phyloP scores from a whole-genome alignment of 306 rosid genomes.

The Sindora glabra region DNA sequence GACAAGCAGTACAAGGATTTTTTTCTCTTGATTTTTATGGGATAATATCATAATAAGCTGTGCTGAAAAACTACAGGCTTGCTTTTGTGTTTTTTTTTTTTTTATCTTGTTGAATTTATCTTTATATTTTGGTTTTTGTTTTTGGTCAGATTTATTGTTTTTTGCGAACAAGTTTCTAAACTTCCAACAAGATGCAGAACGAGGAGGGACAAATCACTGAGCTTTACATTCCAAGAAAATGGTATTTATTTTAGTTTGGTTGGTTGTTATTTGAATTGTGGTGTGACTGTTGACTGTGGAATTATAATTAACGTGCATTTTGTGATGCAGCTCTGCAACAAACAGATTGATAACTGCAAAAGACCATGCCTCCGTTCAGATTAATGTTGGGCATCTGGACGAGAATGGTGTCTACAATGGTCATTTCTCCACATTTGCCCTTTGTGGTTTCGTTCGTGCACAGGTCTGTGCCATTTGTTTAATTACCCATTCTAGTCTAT shows the following conservation, averaged over 20 bases:
- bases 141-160: too few relatives aligned
- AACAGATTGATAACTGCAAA: conserved; percentile 67
- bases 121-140: too few relatives aligned
- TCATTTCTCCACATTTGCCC: conserved; percentile 62
- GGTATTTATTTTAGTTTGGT: conserved; percentile 17
- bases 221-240: conserved; percentile 64
- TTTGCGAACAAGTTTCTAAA: too few relatives aligned
- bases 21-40: too few relatives aligned
- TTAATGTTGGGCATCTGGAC: conserved; percentile 69
- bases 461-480: conserved; percentile 34
- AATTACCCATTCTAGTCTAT: not conserved
- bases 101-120: too few relatives aligned
- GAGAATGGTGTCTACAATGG: conserved; percentile 66
- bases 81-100: too few relatives aligned
- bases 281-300: not conserved
- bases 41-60: too few relatives aligned
- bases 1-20: too few relatives aligned
- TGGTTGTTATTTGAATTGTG: not conserved
- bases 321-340: conserved; percentile 62
- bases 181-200: conserved; percentile 40
- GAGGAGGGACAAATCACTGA: conserved; percentile 59
- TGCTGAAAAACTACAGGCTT: too few relatives aligned
- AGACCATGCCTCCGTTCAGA: conserved; percentile 79
- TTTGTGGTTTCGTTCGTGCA: conserved; percentile 68
- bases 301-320: not conserved